Percentiles rank a stretch among this genome's conserved stretches.
These are phyloP conservation scores for Huntiella bhutanensis DNA, from an alignment of 2,329 filamentous ascomycete species.

Conservation along the genomic window DNA sequence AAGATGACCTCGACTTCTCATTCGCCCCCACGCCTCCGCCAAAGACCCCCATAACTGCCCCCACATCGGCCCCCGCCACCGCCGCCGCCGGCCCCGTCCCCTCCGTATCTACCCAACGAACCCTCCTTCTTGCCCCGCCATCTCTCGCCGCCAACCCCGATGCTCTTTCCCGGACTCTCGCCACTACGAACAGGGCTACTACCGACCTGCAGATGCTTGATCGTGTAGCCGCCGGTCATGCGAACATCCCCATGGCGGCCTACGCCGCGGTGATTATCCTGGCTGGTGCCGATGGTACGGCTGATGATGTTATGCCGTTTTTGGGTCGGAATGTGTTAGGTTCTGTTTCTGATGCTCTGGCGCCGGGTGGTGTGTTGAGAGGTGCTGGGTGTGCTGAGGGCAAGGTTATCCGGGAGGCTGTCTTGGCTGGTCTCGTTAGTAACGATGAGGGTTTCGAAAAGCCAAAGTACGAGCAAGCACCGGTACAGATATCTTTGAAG, in stretches of 20 bases:
- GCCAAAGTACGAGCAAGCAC: constrained; percentile 41
- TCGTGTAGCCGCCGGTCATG: constrained; percentile 64
- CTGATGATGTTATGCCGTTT: constrained; percentile 41
- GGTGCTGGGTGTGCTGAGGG: constrained; percentile 36
- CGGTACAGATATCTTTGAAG: constrained; percentile 23
- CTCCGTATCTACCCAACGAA: constrained; percentile 27
- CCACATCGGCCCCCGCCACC: constrained; percentile 15
- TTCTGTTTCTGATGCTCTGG: constrained; percentile 51
- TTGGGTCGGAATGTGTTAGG: constrained; percentile 49
- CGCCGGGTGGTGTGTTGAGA: constrained; percentile 45
- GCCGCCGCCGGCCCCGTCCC: constrained; percentile 18
- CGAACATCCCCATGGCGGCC: constrained; percentile 52
- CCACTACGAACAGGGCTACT: constrained; percentile 50
- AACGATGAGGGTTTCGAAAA: constrained; percentile 52
- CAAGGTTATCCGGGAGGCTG: constrained; percentile 52
- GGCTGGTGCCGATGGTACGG: constrained; percentile 52
- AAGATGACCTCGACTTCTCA: constrained; percentile 30
- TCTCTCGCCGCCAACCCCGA: constrained; percentile 75
- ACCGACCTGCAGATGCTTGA: constrained; percentile 98
- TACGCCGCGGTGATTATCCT: constrained; percentile 79
- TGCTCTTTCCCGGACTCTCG: constrained; percentile 51
- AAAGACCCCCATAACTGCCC: constrained; percentile 9
- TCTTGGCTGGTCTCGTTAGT: constrained; percentile 60
- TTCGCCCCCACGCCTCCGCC: constrained; percentile 16
- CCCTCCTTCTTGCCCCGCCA: constrained; percentile 74